These are phyloP conservation scores for Penicillium angulare DNA, from an alignment of 495 filamentous ascomycete species.

Conservation along the genomic window DNA sequence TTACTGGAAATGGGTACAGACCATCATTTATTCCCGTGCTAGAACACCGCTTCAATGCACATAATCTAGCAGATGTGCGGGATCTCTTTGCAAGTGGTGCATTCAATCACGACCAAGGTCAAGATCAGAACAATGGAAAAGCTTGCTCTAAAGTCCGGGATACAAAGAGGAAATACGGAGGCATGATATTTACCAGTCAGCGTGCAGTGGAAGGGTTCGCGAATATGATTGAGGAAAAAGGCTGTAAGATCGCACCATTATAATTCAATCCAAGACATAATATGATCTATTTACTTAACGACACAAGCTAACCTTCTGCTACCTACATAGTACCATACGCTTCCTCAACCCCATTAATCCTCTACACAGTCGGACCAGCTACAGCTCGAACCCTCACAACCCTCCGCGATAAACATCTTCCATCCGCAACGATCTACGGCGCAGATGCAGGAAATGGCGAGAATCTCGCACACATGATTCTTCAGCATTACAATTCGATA, in stretches of 20 bases:
- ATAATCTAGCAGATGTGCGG: conserved; percentile 46
- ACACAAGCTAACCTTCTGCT: no score
- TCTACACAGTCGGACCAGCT: conserved; percentile 92
- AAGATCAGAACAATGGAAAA: background rate
- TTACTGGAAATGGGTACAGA: conserved; percentile 45
- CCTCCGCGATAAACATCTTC: conserved; percentile 44
- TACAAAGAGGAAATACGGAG: conserved; percentile 59
- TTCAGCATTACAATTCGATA: conserved; percentile 61
- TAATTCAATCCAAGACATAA: conserved; percentile 11
- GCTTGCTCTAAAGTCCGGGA: background rate
- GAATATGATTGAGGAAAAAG: conserved; percentile 54
- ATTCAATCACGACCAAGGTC: conserved; percentile 16
- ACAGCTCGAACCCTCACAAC: conserved; percentile 71
- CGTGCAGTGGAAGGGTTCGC: conserved; percentile 86
- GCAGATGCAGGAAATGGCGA: conserved; percentile 81
- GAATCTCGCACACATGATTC: conserved; percentile 70
- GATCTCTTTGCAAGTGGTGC: conserved; percentile 35
- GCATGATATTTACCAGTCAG: conserved; percentile 91
- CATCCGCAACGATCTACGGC: conserved; percentile 61
- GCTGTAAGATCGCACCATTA: conserved; percentile 27
- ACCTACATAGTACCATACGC: no score
- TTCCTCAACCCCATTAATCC: conserved; percentile 39
- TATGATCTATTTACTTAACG: no score
- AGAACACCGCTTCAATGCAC: conserved; percentile 60
- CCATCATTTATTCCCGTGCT: conserved; percentile 83